Base-by-base conservation (phyloP, 2,329 filamentous ascomycete species). In the Pseudopithomyces chartarum region DNA sequence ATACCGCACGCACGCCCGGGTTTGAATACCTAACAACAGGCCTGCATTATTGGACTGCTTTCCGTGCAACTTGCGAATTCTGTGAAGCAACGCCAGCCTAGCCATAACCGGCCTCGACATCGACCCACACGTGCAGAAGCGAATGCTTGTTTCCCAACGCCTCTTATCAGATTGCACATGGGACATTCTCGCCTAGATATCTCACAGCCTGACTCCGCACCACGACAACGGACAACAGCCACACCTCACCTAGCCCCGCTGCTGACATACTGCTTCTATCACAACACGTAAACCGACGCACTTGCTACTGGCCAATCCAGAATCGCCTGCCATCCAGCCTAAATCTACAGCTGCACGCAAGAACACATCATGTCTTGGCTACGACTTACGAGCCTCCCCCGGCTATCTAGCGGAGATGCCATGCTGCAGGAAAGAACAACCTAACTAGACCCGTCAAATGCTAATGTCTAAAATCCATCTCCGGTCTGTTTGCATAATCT, bases 81-180 rank as follows among this genome's bases (percentile, higher is more conserved):
- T 22, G 39, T 7, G 11, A n/a, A 19, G 8, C 17, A 22, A 29
- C 26, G 26, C 26, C 8, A 29, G 8, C 26, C 54, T 55, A 58
- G 54, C 58, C 46, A 38, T 17, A 57, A 50, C 11, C 42, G 47
- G 48, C 55, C 53, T 45, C 43, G 56, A 43, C 47, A 22, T 63
- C 53, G 46, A 52, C 54, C 54, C 49, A 66, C 56, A 32, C 49
- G 39, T 62, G 56, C 59, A 61, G 58, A 63, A 62, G 56, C 61
- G 57, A 65, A 39, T 23, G 20, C 39, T 40, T 49, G 47, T 42
- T 23, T 26, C 50, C 48, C 48, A 38, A 39, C 52, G 55, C 56
- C 47, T 55, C 55, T 50, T 38, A 48, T 50, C 43, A 38, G 38
- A 32, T 53, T 57, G 50, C 52, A 34, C 54, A 54, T 39, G 38